Evolutionary conservation across 2,329 filamentous ascomycete species (phyloP).

Genomic region (Ophiostoma sp.): DNA sequence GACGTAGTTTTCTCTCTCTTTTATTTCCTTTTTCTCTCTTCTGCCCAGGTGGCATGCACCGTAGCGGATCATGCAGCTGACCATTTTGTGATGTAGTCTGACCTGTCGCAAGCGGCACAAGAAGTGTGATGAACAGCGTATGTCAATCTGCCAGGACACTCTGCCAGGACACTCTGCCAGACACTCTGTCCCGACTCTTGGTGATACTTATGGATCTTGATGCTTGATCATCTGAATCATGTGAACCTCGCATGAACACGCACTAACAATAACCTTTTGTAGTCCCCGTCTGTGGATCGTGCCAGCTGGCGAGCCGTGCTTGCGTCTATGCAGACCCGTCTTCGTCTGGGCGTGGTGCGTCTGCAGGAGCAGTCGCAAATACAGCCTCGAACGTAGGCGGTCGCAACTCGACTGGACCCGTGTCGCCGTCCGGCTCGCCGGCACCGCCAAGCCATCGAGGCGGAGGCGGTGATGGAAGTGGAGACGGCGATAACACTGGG

Average conservation of each 20-base stretch:
- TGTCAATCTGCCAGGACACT: too few relatives aligned
- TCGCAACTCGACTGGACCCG: not conserved
- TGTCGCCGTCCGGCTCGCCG: not conserved
- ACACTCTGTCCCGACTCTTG: not conserved
- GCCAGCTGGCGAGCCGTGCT: slow-evolving; percentile 31
- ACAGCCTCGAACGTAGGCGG: not conserved
- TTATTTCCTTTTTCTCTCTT: too few relatives aligned
- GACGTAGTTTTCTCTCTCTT: too few relatives aligned
- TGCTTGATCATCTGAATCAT: not conserved
- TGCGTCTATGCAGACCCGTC: slow-evolving; percentile 29
- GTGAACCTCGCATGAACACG: not conserved
- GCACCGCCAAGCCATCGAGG: slow-evolving; percentile 1
- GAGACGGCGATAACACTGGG: not conserved
- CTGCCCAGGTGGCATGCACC: not conserved
- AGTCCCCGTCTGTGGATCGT: slow-evolving; percentile 33
- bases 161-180: too few relatives aligned
- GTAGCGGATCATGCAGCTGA: not conserved
- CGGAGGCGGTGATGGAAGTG: not conserved
- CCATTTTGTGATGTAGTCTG: not conserved
- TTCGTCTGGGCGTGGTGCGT: not conserved
- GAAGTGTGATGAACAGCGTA: slow-evolving; percentile 49
- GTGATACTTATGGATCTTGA: not conserved
- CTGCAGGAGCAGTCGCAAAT: not conserved
- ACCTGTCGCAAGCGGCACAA: slow-evolving; percentile 50
- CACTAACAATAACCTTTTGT: not conserved